Conservation (phyloP, 192 early-diverging fungal species). For the Podila epicladia region DNA sequence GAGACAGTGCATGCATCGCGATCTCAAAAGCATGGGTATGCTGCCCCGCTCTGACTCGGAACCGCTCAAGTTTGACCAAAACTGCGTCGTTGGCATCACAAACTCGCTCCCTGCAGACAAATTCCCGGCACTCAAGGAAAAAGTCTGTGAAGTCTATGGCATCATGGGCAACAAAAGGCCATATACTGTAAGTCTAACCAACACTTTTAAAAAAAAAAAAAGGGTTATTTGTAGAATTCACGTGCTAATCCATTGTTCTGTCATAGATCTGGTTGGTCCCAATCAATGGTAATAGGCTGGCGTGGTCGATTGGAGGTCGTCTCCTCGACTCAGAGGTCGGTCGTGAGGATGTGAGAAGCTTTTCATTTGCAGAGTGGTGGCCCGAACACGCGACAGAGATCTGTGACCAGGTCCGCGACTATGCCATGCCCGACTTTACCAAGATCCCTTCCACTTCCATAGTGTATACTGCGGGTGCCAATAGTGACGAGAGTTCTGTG, state of each 20-base stretch:
- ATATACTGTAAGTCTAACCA: conserved; percentile 28
- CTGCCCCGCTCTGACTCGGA: conserved; percentile 33
- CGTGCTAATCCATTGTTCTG: neutral
- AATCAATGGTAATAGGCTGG: conserved; percentile 38
- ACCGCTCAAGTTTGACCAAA: conserved; percentile 48
- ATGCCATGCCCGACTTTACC: conserved; percentile 22
- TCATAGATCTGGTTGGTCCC: conserved; percentile 43
- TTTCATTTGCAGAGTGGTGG: conserved; percentile 47
- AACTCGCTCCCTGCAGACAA: conserved; percentile 25
- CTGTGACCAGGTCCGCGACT: conserved; percentile 43
- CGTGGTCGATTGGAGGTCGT: conserved; percentile 46
- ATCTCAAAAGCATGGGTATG: conserved; percentile 23
- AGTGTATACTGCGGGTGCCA: neutral
- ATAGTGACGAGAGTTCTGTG: neutral
- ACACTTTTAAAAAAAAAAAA: neutral
- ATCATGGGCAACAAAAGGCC: conserved; percentile 41
- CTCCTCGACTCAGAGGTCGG: conserved; percentile 27
- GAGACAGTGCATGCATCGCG: conserved; percentile 43
- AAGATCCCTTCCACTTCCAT: neutral
- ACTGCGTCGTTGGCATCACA: conserved; percentile 46
- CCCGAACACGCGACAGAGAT: conserved; percentile 35
- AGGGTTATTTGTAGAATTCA: neutral
- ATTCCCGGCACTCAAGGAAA: conserved; percentile 15
- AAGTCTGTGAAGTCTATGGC: conserved; percentile 19
- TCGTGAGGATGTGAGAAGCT: conserved; percentile 38